Conservation (phyloP, 2,329 filamentous ascomycete species). For the Phialophora verrucosa region DNA sequence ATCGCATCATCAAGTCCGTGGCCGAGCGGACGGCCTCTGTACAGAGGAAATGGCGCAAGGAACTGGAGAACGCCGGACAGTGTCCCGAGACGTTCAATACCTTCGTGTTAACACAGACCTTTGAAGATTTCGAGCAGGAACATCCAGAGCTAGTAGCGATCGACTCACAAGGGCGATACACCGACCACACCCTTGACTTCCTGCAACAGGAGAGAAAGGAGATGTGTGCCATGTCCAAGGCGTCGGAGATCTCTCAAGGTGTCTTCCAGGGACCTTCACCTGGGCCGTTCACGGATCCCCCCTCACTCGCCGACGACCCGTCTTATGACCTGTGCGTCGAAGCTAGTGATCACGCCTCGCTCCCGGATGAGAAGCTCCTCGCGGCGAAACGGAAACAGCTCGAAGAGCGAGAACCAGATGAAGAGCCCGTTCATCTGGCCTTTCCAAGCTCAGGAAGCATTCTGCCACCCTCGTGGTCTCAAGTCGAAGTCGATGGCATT, state of each 20-base stretch:
- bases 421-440: conserved; percentile 66
- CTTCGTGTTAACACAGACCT: conserved; percentile 71
- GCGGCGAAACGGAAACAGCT: conserved; percentile 65
- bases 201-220: conserved; percentile 85
- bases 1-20: conserved; percentile 68
- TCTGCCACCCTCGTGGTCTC: conserved; percentile 80
- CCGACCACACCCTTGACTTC: conserved; percentile 83
- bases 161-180: conserved; percentile 72
- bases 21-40: conserved; percentile 72
- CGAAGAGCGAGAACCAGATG: conserved; percentile 43
- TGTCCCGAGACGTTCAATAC: conserved; percentile 76
- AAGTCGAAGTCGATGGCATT: conserved; percentile 80
- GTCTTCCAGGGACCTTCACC: conserved; percentile 90
- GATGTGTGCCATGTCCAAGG: conserved; percentile 91
- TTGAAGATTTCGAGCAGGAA: conserved; percentile 69
- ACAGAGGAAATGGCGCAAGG: conserved; percentile 75
- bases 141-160: conserved; percentile 75
- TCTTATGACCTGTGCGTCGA: conserved; percentile 83
- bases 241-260: conserved; percentile 86
- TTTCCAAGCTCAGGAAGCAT: conserved; percentile 97
- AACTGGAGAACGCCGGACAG: conserved; percentile 63
- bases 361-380: conserved; percentile 72
- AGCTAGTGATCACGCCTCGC: conserved; percentile 80
- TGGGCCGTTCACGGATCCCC: conserved; percentile 62
- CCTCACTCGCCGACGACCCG: conserved; percentile 49